Conservation (phyloP, 2,329 filamentous ascomycete species). For the Macrophomina tecta region DNA sequence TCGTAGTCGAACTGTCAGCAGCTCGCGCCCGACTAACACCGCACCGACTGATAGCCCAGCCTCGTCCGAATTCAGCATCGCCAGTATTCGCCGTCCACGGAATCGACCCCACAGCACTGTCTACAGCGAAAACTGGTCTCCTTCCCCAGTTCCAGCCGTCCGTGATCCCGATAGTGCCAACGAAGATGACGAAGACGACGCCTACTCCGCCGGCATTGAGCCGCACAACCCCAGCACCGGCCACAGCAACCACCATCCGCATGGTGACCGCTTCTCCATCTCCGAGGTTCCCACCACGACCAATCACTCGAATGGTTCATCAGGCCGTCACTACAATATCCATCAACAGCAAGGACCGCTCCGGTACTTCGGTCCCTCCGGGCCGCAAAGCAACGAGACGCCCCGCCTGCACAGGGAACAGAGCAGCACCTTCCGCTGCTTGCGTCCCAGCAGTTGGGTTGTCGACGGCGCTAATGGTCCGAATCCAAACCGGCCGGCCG, state of each 20-base stretch:
- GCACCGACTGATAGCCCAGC: conserved; percentile 18
- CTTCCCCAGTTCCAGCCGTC: background rate
- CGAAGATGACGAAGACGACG: background rate
- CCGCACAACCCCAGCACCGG: conserved; percentile 15
- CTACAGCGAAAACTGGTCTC: conserved; percentile 22
- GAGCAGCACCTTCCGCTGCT: conserved; percentile 19
- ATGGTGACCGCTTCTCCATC: conserved; percentile 6
- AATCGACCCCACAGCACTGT: conserved; percentile 27
- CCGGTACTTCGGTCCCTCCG: background rate
- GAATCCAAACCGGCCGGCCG: background rate
- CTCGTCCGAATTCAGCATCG: conserved; percentile 27
- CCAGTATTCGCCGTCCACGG: conserved; percentile 21
- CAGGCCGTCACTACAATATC: background rate
- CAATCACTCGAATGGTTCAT: background rate
- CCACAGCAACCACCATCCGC: conserved; percentile 1
- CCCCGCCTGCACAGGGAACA: background rate
- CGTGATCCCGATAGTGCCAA: background rate
- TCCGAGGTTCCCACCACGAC: background rate
- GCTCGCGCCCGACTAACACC: conserved; percentile 22
- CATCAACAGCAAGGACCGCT: background rate
- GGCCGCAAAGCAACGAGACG: conserved; percentile 9
- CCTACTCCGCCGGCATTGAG: conserved; percentile 23
- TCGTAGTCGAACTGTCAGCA: conserved; percentile 1
- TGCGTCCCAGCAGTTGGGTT: conserved; percentile 1
- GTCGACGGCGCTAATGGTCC: background rate